Percentiles rank a stretch among this genome's conserved stretches.
These are phyloP conservation scores for Chalaropsis thielavioides DNA, from an alignment of 2,329 filamentous ascomycete species.

Conservation along the genomic window DNA sequence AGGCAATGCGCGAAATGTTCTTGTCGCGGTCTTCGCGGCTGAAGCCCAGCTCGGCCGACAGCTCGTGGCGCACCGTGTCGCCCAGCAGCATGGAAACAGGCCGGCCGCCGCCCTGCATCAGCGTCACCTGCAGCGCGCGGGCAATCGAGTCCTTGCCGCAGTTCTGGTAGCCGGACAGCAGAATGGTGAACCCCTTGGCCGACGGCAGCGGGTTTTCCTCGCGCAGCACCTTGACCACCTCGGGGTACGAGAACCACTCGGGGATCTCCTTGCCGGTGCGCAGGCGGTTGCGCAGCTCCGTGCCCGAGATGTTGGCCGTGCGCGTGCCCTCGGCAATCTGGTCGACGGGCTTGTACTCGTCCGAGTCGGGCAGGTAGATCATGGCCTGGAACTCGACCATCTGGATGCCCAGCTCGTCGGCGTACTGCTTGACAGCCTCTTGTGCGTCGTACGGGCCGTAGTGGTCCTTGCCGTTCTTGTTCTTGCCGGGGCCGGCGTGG, in stretches of 20 bases:
- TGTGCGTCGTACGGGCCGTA: constrained; percentile 98
- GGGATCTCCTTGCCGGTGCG: constrained; percentile 88
- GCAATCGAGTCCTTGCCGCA: constrained; percentile 94
- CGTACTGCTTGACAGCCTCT: constrained; percentile 90
- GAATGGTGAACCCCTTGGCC: constrained; percentile 93
- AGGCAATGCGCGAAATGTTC: constrained; percentile 92
- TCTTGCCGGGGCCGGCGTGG: constrained; percentile 95
- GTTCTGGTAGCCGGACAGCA: constrained; percentile 95
- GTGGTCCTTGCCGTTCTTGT: constrained; percentile 91
- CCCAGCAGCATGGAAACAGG: constrained; percentile 88
- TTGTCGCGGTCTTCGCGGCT: constrained; percentile 79
- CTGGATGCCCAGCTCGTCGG: constrained; percentile 91
- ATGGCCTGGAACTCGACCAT: constrained; percentile 99
- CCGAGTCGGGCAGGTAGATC: constrained; percentile 93
- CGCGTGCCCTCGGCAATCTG: constrained; percentile 71
- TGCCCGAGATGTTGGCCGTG: constrained; percentile 76
- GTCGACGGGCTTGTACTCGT: constrained; percentile 91
- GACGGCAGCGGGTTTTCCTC: constrained; percentile 89
- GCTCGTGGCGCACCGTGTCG: constrained; percentile 85
- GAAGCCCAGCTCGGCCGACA: constrained; percentile 92
- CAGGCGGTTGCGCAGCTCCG: constrained; percentile 83
- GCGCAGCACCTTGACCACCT: constrained; percentile 89
- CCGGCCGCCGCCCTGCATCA: constrained; percentile 95
- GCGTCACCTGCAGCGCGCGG: constrained; percentile 84
- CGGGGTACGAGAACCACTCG: constrained; percentile 99